These are phyloP conservation scores for Heimioporus sp. DNA, from an alignment of 768 basidiomycete genomes.

Conservation along the genomic window DNA sequence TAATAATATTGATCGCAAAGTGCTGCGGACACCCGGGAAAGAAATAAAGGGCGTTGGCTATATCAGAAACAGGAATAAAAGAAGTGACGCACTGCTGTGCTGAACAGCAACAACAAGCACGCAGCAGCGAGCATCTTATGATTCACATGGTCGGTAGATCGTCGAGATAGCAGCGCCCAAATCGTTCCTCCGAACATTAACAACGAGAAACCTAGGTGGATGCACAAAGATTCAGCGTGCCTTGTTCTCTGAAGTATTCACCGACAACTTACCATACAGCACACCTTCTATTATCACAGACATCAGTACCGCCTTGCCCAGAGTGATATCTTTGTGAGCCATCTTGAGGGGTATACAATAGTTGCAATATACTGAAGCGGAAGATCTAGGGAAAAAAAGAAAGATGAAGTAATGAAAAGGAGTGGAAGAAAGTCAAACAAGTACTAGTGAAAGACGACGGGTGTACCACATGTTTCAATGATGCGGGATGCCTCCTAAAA, in stretches of 20 bases:
- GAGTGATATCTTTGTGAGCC: neutral
- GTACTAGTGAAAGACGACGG: neutral
- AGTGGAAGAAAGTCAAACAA: neutral
- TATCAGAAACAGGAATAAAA: neutral
- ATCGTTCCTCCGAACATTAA: constrained; percentile 35
- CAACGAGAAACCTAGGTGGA: constrained; percentile 31
- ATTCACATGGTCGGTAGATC: constrained; percentile 12
- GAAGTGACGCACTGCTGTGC: constrained; percentile 25
- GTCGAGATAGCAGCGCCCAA: constrained; percentile 18
- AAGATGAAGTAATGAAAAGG: neutral
- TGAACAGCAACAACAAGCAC: constrained; percentile 27
- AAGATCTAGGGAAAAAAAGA: neutral
- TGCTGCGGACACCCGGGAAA: constrained; percentile 16
- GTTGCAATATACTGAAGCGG: too few relatives aligned
- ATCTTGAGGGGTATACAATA: constrained; percentile 1
- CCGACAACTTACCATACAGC: constrained; percentile 15
- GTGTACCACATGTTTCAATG: neutral
- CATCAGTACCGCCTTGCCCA: constrained; percentile 23
- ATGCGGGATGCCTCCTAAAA: neutral
- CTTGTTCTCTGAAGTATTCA: neutral
- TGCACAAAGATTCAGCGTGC: neutral
- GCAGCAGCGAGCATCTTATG: constrained; percentile 20
- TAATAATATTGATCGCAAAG: constrained; percentile 22
- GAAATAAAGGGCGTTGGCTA: neutral
- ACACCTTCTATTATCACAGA: constrained; percentile 16